Evolutionary conservation across 352 stramenopile genomes (phyloP).

Genomic region (Phytophthora sojae): DNA sequence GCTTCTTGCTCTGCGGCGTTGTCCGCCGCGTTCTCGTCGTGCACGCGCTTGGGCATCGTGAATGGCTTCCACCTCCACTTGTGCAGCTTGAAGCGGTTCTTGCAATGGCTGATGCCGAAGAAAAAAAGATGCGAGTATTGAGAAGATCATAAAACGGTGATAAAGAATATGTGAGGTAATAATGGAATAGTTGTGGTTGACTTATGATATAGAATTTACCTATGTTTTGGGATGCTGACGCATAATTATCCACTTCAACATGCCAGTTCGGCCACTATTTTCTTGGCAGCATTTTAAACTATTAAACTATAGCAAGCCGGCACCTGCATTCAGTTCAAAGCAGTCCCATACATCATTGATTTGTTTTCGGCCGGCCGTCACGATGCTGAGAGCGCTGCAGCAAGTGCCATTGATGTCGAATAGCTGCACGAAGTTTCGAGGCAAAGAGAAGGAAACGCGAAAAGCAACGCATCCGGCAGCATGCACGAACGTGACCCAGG

Average conservation of each 20-base stretch:
- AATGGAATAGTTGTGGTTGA: not conserved
- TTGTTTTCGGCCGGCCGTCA: too few relatives aligned
- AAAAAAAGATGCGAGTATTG: not conserved
- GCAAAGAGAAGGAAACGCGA: too few relatives aligned
- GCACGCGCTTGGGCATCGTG: slow-evolving; percentile 7
- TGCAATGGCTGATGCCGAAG: not conserved
- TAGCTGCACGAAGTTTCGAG: too few relatives aligned
- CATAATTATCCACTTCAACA: not conserved
- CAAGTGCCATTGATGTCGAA: too few relatives aligned
- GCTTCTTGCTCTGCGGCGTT: slow-evolving; percentile 2
- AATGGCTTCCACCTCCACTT: not conserved
- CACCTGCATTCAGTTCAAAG: too few relatives aligned
- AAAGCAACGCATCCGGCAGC: too few relatives aligned
- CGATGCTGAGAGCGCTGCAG: too few relatives aligned
- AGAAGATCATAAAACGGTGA: not conserved
- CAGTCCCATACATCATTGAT: too few relatives aligned
- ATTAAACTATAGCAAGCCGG: too few relatives aligned
- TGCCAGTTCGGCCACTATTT: not conserved
- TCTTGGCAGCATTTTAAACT: too few relatives aligned
- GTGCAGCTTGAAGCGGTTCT: not conserved
- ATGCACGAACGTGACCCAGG: too few relatives aligned
- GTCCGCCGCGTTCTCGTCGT: not conserved
- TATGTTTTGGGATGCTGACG: not conserved
- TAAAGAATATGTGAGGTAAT: not conserved
- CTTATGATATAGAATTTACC: not conserved